A percentile compares a stretch with the other conserved stretches of the same genome.
phyloP scores from a whole-genome alignment of 2,329 filamentous ascomycete species.

The Alternaria hordeiaustralica region DNA sequence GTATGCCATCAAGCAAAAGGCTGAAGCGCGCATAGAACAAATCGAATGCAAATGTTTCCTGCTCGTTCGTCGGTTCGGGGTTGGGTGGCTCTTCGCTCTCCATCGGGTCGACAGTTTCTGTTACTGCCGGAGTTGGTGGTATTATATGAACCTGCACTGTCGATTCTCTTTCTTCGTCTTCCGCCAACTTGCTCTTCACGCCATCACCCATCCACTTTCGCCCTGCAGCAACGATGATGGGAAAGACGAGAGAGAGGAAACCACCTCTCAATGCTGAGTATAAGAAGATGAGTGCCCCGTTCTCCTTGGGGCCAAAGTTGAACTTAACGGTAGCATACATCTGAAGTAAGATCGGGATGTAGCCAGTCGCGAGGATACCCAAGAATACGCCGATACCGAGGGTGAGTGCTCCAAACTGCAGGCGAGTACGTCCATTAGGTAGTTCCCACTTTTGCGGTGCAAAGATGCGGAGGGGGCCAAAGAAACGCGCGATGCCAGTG shows the following conservation, averaged over 20 bases:
- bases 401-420: conserved; percentile 68
- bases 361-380: conserved; percentile 72
- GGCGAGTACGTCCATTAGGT: conserved; percentile 57
- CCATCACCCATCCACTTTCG: conserved; percentile 49
- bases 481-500: conserved; percentile 60
- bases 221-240: conserved; percentile 52
- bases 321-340: conserved; percentile 57
- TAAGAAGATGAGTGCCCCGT: conserved; percentile 55
- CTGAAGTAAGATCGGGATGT: conserved; percentile 65
- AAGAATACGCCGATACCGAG: conserved; percentile 71
- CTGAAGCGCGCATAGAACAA: conserved; percentile 71
- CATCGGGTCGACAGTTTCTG: conserved; percentile 54
- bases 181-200: background rate
- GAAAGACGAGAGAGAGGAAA: conserved; percentile 55
- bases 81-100: conserved; percentile 59
- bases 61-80: conserved; percentile 46
- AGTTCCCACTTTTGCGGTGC: conserved; percentile 63
- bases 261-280: conserved; percentile 54
- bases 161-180: conserved; percentile 15
- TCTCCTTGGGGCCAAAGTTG: conserved; percentile 53
- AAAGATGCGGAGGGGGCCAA: conserved; percentile 69
- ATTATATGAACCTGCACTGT: conserved; percentile 32
- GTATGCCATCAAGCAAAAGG: conserved; percentile 67
- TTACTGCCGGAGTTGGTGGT: conserved; percentile 34
- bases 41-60: conserved; percentile 66